A percentile compares a stretch with the other conserved stretches of the same genome.
These are phyloP conservation scores for Dothistroma septosporum DNA, from an alignment of 2,329 filamentous ascomycete species.

Conservation along the genomic window DNA sequence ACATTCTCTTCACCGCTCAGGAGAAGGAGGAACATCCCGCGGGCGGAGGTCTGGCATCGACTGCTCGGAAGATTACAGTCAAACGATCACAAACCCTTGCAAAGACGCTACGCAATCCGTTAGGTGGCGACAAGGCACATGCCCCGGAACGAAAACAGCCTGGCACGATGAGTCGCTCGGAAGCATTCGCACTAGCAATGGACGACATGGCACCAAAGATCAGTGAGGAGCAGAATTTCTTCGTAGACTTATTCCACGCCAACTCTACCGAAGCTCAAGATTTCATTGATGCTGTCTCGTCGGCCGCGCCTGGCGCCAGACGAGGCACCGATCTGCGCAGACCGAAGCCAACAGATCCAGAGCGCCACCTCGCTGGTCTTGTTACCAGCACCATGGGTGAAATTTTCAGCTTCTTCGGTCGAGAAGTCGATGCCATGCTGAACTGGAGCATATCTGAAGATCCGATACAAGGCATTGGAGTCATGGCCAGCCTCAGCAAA, in stretches of 20 bases:
- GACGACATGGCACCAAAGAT: conserved; percentile 80
- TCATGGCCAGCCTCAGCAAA: conserved; percentile 74
- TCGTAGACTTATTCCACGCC: conserved; percentile 94
- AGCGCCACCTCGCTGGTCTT: conserved; percentile 77
- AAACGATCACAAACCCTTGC: conserved; percentile 88
- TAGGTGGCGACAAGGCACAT: conserved; percentile 56
- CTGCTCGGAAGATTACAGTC: conserved; percentile 85
- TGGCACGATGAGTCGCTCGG: conserved; percentile 59
- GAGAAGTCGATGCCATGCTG: conserved; percentile 72
- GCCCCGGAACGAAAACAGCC: conserved; percentile 52
- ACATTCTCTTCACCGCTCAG: conserved; percentile 77
- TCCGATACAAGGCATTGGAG: conserved; percentile 86
- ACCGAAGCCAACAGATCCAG: conserved; percentile 78
- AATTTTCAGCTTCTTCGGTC: conserved; percentile 76
- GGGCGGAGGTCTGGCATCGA: conserved; percentile 61
- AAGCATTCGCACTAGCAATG: conserved; percentile 74
- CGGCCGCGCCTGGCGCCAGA: conserved; percentile 62
- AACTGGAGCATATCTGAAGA: conserved; percentile 80
- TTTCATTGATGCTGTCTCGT: conserved; percentile 74
- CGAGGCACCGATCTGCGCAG: conserved; percentile 67
- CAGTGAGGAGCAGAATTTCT: conserved; percentile 92
- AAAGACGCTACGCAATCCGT: conserved; percentile 64
- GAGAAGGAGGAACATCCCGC: conserved; percentile 68
- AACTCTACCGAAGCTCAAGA: conserved; percentile 77
- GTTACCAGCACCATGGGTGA: conserved; percentile 86